These are phyloP conservation scores for Periconia digitata DNA, from an alignment of 2,329 filamentous ascomycete genomes.

Conservation along the genomic window DNA sequence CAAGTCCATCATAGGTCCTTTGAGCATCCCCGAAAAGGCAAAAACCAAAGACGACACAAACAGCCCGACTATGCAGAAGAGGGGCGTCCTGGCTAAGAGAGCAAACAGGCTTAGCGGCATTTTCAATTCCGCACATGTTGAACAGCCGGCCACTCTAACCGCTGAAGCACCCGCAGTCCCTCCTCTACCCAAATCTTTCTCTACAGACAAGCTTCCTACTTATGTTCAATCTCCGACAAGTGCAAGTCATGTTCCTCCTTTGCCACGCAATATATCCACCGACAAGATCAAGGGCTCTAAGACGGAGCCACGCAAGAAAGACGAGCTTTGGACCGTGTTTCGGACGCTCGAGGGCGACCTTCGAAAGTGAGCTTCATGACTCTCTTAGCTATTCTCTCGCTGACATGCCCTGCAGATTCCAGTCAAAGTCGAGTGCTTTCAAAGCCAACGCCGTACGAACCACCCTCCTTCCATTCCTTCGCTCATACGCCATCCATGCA, in stretches of 20 bases:
- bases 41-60: constrained; percentile 20
- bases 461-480: constrained; percentile 74
- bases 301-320: constrained; percentile 58
- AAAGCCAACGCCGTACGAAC: constrained; percentile 76
- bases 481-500: constrained; percentile 66
- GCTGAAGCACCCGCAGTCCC: constrained; percentile 40
- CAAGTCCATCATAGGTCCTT: constrained; percentile 21
- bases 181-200: constrained; percentile 52
- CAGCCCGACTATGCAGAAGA: constrained; percentile 15
- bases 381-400: constrained; percentile 38
- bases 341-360: constrained; percentile 68
- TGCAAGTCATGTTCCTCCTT: constrained; percentile 44
- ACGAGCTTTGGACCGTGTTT: constrained; percentile 71
- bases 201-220: constrained; percentile 48
- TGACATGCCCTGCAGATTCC: constrained; percentile 57
- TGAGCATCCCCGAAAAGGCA: constrained; percentile 36
- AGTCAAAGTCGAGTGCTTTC: constrained; percentile 69
- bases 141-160: constrained; percentile 3
- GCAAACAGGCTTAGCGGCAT: constrained; percentile 38
- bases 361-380: too few species aligned
- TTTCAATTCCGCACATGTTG: constrained; percentile 24
- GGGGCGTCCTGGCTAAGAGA: constrained; percentile 35
- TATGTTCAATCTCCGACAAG: constrained; percentile 38
- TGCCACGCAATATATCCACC: constrained; percentile 45
- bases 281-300: constrained; percentile 45